Conservation (phyloP, 2,329 filamentous ascomycete genomes). For the Ilyonectria robusta region DNA sequence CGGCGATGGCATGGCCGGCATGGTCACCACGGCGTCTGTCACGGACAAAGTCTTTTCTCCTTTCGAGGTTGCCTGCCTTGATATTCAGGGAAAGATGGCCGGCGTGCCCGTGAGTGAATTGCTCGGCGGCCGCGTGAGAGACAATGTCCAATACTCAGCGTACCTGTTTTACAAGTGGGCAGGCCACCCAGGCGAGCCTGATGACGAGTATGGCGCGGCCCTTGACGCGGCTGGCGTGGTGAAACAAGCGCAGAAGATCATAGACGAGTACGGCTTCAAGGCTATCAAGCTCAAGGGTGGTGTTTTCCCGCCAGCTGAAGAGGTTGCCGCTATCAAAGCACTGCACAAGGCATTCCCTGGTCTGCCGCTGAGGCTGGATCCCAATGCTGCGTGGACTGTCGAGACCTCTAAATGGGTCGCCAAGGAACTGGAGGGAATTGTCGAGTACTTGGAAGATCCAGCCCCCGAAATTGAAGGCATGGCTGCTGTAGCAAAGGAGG, state of each 20-base stretch:
- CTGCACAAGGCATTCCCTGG: constrained; percentile 55
- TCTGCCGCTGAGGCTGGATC: constrained; percentile 55
- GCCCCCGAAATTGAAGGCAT: constrained; percentile 58
- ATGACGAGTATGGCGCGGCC: constrained; percentile 58
- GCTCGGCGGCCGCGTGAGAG: constrained; percentile 56
- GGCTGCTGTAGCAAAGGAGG: constrained; percentile 58
- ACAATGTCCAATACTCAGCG: constrained; percentile 58
- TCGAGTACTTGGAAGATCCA: constrained; percentile 59
- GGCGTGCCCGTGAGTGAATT: constrained; percentile 57
- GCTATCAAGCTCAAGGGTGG: constrained; percentile 61
- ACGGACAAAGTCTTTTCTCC: constrained; percentile 59
- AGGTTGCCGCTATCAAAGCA: constrained; percentile 57
- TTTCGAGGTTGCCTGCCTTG: constrained; percentile 59
- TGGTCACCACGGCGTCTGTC: constrained; percentile 59
- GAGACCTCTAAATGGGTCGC: constrained; percentile 57
- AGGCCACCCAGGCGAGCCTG: constrained; percentile 55
- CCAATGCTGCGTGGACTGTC: constrained; percentile 57
- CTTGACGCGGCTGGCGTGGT: constrained; percentile 54
- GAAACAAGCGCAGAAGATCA: constrained; percentile 54
- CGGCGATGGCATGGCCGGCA: constrained; percentile 72
- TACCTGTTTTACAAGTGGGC: constrained; percentile 62
- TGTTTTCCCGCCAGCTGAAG: constrained; percentile 56
- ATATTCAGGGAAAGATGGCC: constrained; percentile 58
- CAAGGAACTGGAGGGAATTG: constrained; percentile 53
- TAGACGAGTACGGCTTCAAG: constrained; percentile 59